These are phyloP conservation scores for Amanita rubescens DNA, from an alignment of 768 basidiomycete genomes.

Conservation along the genomic window DNA sequence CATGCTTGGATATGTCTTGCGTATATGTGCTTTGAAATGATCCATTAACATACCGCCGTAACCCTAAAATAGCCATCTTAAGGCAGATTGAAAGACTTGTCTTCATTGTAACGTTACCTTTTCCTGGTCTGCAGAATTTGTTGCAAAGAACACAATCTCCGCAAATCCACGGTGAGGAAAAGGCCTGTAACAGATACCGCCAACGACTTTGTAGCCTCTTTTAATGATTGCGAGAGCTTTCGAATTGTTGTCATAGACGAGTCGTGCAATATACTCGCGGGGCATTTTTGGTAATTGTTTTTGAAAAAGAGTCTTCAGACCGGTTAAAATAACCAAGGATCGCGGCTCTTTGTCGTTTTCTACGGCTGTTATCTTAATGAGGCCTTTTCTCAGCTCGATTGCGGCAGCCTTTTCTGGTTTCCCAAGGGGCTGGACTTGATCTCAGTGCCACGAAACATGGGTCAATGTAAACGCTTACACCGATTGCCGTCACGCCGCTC, in stretches of 20 bases:
- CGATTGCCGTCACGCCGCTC: conserved; percentile 28
- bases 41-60: conserved; percentile 99
- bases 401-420: conserved; percentile 73
- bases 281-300: conserved; percentile 99
- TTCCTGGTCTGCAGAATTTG: conserved; percentile 93
- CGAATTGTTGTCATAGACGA: conserved; percentile 92
- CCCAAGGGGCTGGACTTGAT: conserved; percentile 35
- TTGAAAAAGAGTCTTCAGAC: conserved; percentile 95
- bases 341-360: conserved; percentile 74
- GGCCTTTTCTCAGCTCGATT: conserved; percentile 70
- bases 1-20: conserved; percentile 75
- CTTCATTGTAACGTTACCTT: conserved; percentile 50
- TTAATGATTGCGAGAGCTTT: conserved; percentile 92
- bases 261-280: conserved; percentile 92
- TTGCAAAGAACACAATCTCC: conserved; percentile 98
- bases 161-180: conserved; percentile 94
- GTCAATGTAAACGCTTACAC: neutral
- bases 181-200: conserved; percentile 95
- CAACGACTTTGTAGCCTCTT: conserved; percentile 90
- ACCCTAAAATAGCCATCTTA: conserved; percentile 44
- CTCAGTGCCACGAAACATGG: neutral
- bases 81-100: neutral
- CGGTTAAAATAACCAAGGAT: conserved; percentile 81
- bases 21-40: conserved; percentile 91
- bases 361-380: conserved; percentile 80